Base-by-base conservation (phyloP, 2,329 filamentous ascomycete species). In the Trichoderma guizhouense region DNA sequence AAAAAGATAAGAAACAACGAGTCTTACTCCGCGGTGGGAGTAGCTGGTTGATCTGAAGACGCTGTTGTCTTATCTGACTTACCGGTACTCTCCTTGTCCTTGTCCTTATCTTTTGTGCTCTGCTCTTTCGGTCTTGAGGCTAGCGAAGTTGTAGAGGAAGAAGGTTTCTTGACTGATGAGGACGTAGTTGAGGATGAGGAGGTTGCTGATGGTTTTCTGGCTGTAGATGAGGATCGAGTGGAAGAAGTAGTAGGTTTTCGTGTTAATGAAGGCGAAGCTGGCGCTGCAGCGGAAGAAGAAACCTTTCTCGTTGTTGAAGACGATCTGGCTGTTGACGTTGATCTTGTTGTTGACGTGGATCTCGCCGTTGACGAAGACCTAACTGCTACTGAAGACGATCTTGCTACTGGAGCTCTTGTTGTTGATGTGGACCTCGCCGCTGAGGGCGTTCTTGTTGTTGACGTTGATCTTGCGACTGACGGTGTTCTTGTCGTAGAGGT, bases 81-180 rank as follows among this genome's bases (percentile, higher is more conserved):
- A 57, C 69, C 43, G 30, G 39, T 39, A 69, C 64, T 57, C 24
- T 39, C 63, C 28, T 36, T 64, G 30, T 69, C 55, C 39, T 74
- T 69, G 21, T 74, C 63, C 67, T 74, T 71, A 9, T 74, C 69
- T 18, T 72, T 70, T 30, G 73, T 63, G 30, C 76, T 76, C 34
- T 72, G 63, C 64, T 68, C 60, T n/a, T 72, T 57, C 51, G n/a
- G 39, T 6, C 66, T 61, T 43, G 28, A 36, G 66, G 66, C 66
- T 11, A 69, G 57, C 28, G 66, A 51, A 18, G 66, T 47, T 4
- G 57, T 21, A 21, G 57, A 53, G 8, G 43, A 32, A 5, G 63
- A 32, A n/a, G 68, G 65, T 55, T 77, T 75, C 43, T 72, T 71
- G 11, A 28, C 18, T 21, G 65, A 60, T 15, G 65, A 69, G 36